Evolutionary conservation across 2,329 filamentous ascomycete genomes (phyloP).

Genomic region (Trichoderma atrobrunneum): DNA sequence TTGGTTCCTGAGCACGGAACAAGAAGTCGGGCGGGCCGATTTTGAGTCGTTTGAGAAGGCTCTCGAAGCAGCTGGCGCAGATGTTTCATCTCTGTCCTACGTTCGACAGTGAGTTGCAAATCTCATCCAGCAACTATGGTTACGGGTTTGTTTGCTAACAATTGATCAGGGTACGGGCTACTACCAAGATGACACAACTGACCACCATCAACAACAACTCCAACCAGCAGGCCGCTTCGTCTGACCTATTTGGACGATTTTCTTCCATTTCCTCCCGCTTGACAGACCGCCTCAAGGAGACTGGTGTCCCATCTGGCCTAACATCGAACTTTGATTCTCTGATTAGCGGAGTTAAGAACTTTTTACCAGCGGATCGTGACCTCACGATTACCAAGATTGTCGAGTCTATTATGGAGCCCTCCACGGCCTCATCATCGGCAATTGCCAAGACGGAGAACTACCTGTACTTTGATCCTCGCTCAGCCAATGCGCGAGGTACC

Average conservation of each 20-base stretch:
- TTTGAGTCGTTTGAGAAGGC: constrained; percentile 85
- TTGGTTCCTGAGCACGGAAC: constrained; percentile 93
- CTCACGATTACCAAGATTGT: constrained; percentile 97
- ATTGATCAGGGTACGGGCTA: constrained; percentile 70
- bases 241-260: constrained; percentile 89
- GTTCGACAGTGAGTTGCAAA: constrained; percentile 67
- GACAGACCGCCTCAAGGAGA: constrained; percentile 91
- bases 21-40: constrained; percentile 77
- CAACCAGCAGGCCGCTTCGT: constrained; percentile 58
- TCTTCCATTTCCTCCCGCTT: constrained; percentile 87
- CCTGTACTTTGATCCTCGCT: constrained; percentile 94
- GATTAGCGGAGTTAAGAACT: constrained; percentile 95
- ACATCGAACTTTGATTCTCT: constrained; percentile 87
- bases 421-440: constrained; percentile 82
- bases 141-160: constrained; percentile 25
- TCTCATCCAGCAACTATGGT: background rate
- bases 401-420: constrained; percentile 95
- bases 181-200: constrained; percentile 98
- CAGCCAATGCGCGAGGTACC: constrained; percentile 86
- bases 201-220: constrained; percentile 80
- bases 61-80: constrained; percentile 69
- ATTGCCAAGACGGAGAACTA: constrained; percentile 97
- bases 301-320: constrained; percentile 66
- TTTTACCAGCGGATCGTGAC: constrained; percentile 93
- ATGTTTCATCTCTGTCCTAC: constrained; percentile 77